Evolutionary conservation across 2,329 filamentous ascomycete species (phyloP), one percentile per base, ranked within the genome.

Genomic region (Beauveria sp.): DNA sequence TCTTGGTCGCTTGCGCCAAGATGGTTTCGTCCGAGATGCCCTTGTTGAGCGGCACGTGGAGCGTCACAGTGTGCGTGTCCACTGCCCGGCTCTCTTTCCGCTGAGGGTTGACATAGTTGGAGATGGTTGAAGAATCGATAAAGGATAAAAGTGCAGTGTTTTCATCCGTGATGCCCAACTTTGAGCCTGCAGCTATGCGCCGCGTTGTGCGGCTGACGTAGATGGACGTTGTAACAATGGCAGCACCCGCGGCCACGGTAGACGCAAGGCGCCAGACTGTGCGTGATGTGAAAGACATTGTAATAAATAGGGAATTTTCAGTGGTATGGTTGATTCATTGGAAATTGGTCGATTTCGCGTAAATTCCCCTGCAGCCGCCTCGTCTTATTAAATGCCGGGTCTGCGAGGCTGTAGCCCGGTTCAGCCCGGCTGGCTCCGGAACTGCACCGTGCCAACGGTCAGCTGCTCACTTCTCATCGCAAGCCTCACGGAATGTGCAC

Each of bases 1-100:
- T 69, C 14, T 64, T 69, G 1, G 69, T 56, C 10, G 73, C 71
- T 1, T 63, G 65, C 0, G 71, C 67, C 26, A 73, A 61, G 6
- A 73, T 50, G 2, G 51, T 57, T 34, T 72, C 67, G 41, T 73
- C 70, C 2, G 67, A 63, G 1, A 68, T 12, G 20, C 7, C 28
- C 12, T 20, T 54, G 43, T 2, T 1, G 46, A 41, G 20, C 64
- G 61, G 7, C 14, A 71, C 57, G 1, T 67, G 53, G 14, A 73
- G 63, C 0, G 66, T 64, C 2, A 69, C 65, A 46, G 62, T 68
- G 4, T 67, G 65, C 2, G 66, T 67, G 54, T 73, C 71, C 26
- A 51, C 40, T 5, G 16, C 28, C 50, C 30, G 22, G 26, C 9
- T 63, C 59, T 2, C 62, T 30, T 26, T 71, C 64, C 63, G 59